Evolutionary conservation across 2,329 filamentous ascomycete genomes (phyloP), one percentile per base, ranked within the genome.

Genomic region (Arthrobotrys sphaeroides): DNA sequence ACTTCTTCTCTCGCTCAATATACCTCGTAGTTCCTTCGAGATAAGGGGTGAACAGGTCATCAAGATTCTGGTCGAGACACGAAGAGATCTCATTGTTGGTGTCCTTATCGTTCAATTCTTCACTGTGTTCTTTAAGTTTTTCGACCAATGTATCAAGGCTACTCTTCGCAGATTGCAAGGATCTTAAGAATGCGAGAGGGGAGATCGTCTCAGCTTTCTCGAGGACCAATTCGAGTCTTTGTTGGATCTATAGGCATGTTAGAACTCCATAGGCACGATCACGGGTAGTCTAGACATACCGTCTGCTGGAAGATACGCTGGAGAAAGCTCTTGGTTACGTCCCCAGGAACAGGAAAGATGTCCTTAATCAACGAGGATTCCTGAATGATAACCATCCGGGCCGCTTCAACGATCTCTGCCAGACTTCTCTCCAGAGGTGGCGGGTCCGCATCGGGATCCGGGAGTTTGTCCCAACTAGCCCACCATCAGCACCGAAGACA

Each of bases 291-390:
- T 26, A 28, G 10, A 40, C 73, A 16, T 64, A 72, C 61, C 1
- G 94, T 98, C 83, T 99, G 95, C 81, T 99, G 95, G 81, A 99
- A 99, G 9, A 99, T 91, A 78, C 95, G 88, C 83, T 99, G 95
- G 60, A 99, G 87, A 80, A 99, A 99, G 79, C 94, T 94, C 78
- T 90, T 90, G 59, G 99, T 85, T 0, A 99, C 95, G 73, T 94
- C 94, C 80, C 99, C 95, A 79, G 96, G 94, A 82, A 94, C 97
- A 0, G 95, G 95, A 81, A 99, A 99, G 0, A 95, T 94, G 60
- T 93, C 89, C 82, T 95, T 96, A 82, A 99, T 98, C 82, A 97
- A 96, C 78, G 93, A 92, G 7, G 94, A 97, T 81, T 99, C 95
- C 80, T 98, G 94, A 81, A 98, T 94, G 83, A 98, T 93, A 49